Base-by-base conservation (phyloP, 768 basidiomycete genomes). In the Leucosporidium creatinivorum region DNA sequence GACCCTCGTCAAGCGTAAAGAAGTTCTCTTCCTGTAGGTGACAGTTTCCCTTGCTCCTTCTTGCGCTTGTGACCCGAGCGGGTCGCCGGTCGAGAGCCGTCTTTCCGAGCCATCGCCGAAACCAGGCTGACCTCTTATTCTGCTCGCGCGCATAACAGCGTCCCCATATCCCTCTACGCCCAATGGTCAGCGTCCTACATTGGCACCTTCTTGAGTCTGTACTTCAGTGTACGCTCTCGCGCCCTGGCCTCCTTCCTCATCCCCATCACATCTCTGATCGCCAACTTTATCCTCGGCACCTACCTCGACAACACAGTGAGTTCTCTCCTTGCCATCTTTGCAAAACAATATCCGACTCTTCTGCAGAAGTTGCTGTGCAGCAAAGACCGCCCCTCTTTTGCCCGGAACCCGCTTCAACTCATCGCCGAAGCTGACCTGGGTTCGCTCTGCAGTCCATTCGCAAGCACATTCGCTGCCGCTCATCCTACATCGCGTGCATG, bases 211-310 rank as follows among this genome's bases (percentile, higher is more conserved):
- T 36, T 66, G 13, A 44, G 57, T 0, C 44, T 62, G 7, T 63
- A 63, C 47, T 69, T 66, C 36, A 58, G 65, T 5, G 69, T 69
- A 2, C 68, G 64, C 4, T n/a, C 61, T 0, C 10, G 64, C 1
- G 59, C 68, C 0, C 68, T 69, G 25, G 68, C 52, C 8, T 44
- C 68, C 0, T 62, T 69, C 51, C 17, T 47, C 28, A 28, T 49
- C 50, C 57, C 64, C 7, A 39, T 56, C 33, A 19, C 26, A 25
- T 19, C 33, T 7, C 50, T 69, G 57, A 6, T 66, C 62, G 49
- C 31, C 44, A 66, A 66, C 65, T 23, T 21, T 3, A 2, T 57
- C 6, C 61, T 69, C 23, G 69, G 69, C 17, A 23, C 49, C 47
- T 69, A 36, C 58, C 47, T 66, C 52, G 68, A 69, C 57, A 10